A percentile compares a stretch with the other conserved stretches of the same genome.
These are phyloP conservation scores for Odontarrhena argentea DNA, from an alignment of 345 rosid genomes.

Conservation along the genomic window DNA sequence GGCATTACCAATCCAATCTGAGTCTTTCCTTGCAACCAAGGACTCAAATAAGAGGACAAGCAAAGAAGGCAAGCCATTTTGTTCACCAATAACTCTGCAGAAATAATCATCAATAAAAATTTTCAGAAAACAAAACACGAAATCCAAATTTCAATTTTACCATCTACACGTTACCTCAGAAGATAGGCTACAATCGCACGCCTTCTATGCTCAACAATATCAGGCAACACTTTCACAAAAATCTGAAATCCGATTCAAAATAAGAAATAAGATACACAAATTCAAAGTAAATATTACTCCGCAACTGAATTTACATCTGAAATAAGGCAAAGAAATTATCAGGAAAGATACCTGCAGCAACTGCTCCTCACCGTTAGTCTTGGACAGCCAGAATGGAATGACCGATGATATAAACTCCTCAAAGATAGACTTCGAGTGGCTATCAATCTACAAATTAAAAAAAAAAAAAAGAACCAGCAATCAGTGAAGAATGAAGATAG, in stretches of 20 bases:
- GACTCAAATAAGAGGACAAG: conserved; percentile 73
- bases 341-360: conserved; percentile 63
- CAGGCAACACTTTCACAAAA: conserved; percentile 79
- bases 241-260: conserved; percentile 48
- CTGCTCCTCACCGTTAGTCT: conserved; percentile 55
- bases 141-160: conserved; percentile 7
- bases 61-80: conserved; percentile 72
- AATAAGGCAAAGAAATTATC: conserved; percentile 10
- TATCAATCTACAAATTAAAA: conserved; percentile 59
- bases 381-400: conserved; percentile 82
- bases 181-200: conserved; percentile 63
- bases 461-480: background rate
- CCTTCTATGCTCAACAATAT: conserved; percentile 77
- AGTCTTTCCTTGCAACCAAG: conserved; percentile 56
- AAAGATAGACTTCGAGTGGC: conserved; percentile 66
- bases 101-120: conserved; percentile 24
- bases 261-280: background rate
- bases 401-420: conserved; percentile 80
- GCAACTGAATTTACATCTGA: conserved; percentile 6
- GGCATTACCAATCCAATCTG: conserved; percentile 41
- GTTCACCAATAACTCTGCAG: conserved; percentile 85
- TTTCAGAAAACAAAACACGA: conserved; percentile 2
- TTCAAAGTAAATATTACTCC: background rate
- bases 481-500: conserved; percentile 2
- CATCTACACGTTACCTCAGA: conserved; percentile 59